phyloP scores from a whole-genome alignment of 495 filamentous ascomycete species.

The Penicillium ochrochloron region DNA sequence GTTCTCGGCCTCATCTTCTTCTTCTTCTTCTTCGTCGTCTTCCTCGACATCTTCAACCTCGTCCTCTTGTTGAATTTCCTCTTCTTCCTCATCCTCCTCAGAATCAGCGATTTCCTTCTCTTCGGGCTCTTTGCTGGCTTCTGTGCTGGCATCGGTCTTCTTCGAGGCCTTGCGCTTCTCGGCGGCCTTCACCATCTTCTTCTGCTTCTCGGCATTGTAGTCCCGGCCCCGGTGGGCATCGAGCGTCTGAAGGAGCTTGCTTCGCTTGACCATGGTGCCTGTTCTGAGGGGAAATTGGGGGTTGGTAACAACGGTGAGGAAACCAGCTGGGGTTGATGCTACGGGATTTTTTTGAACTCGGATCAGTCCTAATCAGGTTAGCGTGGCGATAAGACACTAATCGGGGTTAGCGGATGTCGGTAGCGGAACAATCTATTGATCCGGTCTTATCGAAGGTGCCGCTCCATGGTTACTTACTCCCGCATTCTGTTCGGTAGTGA shows the following conservation, averaged over 20 bases:
- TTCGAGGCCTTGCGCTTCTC: conserved; percentile 59
- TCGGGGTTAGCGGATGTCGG: conserved; percentile 22
- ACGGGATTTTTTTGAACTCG: conserved; percentile 51
- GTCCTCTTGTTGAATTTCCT: conserved; percentile 35
- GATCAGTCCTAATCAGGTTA: conserved; percentile 36
- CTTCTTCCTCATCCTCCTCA: conserved; percentile 34
- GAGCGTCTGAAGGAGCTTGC: conserved; percentile 68
- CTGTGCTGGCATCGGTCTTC: conserved; percentile 37
- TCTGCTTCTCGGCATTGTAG: conserved; percentile 69
- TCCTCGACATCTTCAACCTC: conserved; percentile 26
- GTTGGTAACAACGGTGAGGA: conserved; percentile 24
- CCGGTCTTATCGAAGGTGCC: conserved; percentile 31
- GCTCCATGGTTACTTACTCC: conserved; percentile 5
- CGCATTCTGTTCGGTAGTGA: conserved; percentile 4
- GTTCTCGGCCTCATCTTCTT: conserved; percentile 42
- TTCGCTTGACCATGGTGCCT: conserved; percentile 61
- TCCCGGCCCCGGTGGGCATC: conserved; percentile 70
- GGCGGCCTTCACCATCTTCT: conserved; percentile 58
- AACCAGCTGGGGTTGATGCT: conserved; percentile 27
- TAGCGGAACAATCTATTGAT: conserved; percentile 31
- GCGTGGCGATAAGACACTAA: conserved; percentile 30
- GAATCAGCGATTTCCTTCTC: conserved; percentile 31
- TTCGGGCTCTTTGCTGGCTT: conserved; percentile 40
- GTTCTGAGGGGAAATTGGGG: conserved; percentile 20
- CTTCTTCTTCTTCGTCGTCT: conserved; percentile 38